Evolutionary conservation across 139 green algal genomes (phyloP).

Genomic region (Closterium sp.): DNA sequence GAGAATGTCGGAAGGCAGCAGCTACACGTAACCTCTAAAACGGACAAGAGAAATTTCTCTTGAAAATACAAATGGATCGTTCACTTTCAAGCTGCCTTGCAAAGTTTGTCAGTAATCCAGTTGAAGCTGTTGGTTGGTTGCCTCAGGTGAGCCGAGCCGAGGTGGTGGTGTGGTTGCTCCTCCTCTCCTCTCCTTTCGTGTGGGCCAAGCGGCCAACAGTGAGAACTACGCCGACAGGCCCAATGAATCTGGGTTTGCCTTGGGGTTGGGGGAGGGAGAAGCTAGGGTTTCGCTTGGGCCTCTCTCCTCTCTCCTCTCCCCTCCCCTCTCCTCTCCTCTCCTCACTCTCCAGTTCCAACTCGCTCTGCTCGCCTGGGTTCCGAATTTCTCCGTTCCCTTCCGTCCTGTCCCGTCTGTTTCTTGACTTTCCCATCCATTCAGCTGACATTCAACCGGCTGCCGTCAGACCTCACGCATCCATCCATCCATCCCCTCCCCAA

Average conservation of each 20-base stretch:
- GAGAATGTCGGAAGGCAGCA: not conserved
- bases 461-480: not conserved
- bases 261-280: not conserved
- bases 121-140: too few species aligned
- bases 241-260: not conserved
- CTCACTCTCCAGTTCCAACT: too few species aligned
- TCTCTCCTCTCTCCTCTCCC: too few species aligned
- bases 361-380: not conserved
- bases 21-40: not conserved
- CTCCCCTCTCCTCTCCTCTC: too few species aligned
- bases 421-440: not conserved
- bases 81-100: not conserved
- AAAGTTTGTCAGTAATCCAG: too few species aligned
- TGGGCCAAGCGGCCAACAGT: too few species aligned
- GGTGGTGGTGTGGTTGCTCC: too few species aligned
- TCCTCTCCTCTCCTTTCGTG: too few species aligned
- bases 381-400: not conserved
- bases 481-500: not conserved
- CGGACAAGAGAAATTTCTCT: not conserved
- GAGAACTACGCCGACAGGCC: too few species aligned
- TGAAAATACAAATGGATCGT: not conserved
- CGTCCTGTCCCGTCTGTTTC: not conserved
- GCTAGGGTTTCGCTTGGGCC: not conserved
- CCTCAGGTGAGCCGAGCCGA: too few species aligned
- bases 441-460: not conserved